Conservation (phyloP, 352 stramenopile species). For the Saprolegnia diclina region DNA sequence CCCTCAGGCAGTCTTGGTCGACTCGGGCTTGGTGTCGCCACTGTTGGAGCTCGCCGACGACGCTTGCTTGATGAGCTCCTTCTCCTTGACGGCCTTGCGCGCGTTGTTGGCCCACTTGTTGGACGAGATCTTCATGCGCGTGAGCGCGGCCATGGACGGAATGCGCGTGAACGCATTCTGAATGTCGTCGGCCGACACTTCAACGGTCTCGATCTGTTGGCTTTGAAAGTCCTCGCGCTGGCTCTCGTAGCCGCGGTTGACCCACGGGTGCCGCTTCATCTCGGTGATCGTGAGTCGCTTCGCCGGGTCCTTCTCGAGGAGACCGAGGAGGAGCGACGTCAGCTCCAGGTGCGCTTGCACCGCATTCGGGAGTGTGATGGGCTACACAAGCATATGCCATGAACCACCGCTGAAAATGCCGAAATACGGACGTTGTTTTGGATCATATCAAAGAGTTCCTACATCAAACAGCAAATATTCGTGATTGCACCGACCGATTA, state of each 20-base stretch:
- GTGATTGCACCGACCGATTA: too few relatives aligned
- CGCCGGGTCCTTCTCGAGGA: slow-evolving; percentile 70
- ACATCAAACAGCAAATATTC: too few relatives aligned
- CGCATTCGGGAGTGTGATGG: slow-evolving; percentile 27
- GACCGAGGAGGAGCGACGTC: slow-evolving; percentile 43
- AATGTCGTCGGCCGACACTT: slow-evolving; percentile 53
- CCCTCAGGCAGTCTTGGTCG: background rate
- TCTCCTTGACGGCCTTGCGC: slow-evolving; percentile 35
- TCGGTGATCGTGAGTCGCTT: slow-evolving; percentile 60
- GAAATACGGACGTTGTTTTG: slow-evolving; percentile 38
- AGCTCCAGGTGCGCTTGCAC: slow-evolving; percentile 25
- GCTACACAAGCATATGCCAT: slow-evolving; percentile 31
- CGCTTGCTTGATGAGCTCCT: slow-evolving; percentile 6
- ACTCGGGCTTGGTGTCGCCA: background rate
- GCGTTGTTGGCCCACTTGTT: slow-evolving; percentile 77
- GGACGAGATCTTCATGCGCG: slow-evolving; percentile 69
- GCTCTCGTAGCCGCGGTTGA: slow-evolving; percentile 48
- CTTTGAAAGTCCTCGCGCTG: slow-evolving; percentile 43
- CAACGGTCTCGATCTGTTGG: slow-evolving; percentile 46
- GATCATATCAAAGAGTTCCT: slow-evolving; percentile 76
- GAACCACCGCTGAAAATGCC: too few relatives aligned
- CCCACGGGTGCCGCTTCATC: slow-evolving; percentile 66
- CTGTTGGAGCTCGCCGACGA: background rate
- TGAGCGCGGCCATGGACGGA: slow-evolving; percentile 60
- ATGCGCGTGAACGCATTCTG: slow-evolving; percentile 65